Percentiles rank a stretch among this genome's conserved stretches.
phyloP scores from a whole-genome alignment of 1,284 basidiomycete genomes.

The Microbotryum silenes-acaulis region DNA sequence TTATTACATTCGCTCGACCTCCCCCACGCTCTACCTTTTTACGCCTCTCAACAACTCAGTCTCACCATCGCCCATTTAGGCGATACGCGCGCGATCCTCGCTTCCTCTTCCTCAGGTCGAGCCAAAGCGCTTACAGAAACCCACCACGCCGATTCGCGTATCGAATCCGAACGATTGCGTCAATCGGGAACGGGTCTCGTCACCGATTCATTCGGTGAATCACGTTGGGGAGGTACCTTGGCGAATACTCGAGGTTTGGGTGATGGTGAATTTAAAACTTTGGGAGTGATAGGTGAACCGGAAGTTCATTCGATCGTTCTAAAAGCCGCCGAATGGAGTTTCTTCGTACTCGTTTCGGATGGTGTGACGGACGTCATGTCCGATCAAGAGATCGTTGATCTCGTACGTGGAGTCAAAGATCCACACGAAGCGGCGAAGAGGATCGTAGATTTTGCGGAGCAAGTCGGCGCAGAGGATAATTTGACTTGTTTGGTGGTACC shows the following conservation, averaged over 20 bases:
- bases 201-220: constrained; percentile 89
- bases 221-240: constrained; percentile 85
- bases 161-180: constrained; percentile 75
- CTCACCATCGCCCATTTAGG: constrained; percentile 77
- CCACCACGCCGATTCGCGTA: constrained; percentile 83
- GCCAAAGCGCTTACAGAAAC: constrained; percentile 39
- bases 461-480: constrained; percentile 77
- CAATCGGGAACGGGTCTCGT: constrained; percentile 77
- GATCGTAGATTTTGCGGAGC: constrained; percentile 81
- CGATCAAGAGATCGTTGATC: constrained; percentile 89
- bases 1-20: constrained; percentile 76
- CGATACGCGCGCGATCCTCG: constrained; percentile 64
- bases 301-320: constrained; percentile 76
- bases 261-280: constrained; percentile 79
- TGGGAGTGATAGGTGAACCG: constrained; percentile 90
- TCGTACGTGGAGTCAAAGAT: constrained; percentile 62
- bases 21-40: constrained; percentile 42
- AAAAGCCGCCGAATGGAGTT: constrained; percentile 50
- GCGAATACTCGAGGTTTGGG: constrained; percentile 92
- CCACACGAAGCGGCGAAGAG: constrained; percentile 72
- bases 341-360: constrained; percentile 48
- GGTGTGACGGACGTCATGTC: constrained; percentile 83
- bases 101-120: constrained; percentile 18
- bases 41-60: constrained; percentile 37
- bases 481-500: constrained; percentile 87